Base-by-base conservation (phyloP, 192 early-diverging fungal species). In the Linnemannia schmuckeri region DNA sequence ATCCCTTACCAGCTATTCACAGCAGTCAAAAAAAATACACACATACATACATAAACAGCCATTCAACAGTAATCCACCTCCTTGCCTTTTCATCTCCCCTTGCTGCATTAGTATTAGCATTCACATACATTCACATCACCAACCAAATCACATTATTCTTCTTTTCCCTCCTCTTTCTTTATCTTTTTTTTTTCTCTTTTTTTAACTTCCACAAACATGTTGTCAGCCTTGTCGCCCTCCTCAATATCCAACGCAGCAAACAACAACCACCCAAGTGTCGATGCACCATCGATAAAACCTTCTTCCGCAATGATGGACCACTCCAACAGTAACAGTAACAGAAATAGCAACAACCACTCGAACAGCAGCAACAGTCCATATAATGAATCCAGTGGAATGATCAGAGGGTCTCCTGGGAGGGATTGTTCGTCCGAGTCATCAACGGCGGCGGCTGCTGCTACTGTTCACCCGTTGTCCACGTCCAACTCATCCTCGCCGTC, bases 221-320 rank as follows among this genome's bases (percentile, higher is more conserved):
- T 83, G 57, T 83, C 82, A 10, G 76, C 82, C 8, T 13, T 83
- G 55, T 61, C 70, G 18, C 76, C 74, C 22, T 52, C 81, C 13
- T 83, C 82, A 74, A 78, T 83, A 77, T 63, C 82, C 72, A 83
- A 69, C 63, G 30, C 76, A 52, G 6, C 76, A 35, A 40, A 63
- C 57, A 75, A n/a, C 52, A 77, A 72, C 63, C 33, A 47, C 37
- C 33, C 79, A 12, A 75, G 40, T 20, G 8, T 37, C 49, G 63
- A 70, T 17, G 33, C 47, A 8, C 38, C 61, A 44, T 68, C 55
- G 10, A 78, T 70, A 75, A 78, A 74, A 47, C 33, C 55, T 24
- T 37, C 76, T 75, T 33, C 74, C 40, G 20, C 41, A 61, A 46
- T 41, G 30, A 27, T 41, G n/a, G 49, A 52, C 49, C 18, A 52